Evolutionary conservation across 1,139 yeast genomes (phyloP), one percentile per base, ranked within the genome.

Genomic region (Yamadazyma aaseri): DNA sequence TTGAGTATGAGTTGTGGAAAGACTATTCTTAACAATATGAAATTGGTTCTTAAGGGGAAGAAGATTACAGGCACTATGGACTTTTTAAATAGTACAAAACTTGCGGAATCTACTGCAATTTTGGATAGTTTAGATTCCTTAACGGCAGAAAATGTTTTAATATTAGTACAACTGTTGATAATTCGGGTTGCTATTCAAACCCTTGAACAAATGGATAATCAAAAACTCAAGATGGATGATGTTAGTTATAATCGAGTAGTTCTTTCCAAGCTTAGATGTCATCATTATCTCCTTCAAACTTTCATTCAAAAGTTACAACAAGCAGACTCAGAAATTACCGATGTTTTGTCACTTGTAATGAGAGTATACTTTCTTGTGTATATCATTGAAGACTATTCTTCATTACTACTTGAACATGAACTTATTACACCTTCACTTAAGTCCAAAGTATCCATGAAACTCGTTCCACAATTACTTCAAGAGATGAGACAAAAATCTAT

Each of bases 191-290:
- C 60, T 33, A 35, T 53, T 40, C 53, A 51, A 41, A 60, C 65
- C 24, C 44, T 53, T 26, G 45, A 52, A 29, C 47, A 49, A 12
- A 58, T 58, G 39, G 55, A 57, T 42, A 51, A 51, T 29, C 53
- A 54, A 43, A 17, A 24, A 10, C 9, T 31, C 3, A 8, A 12
- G 4, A 45, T 51, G 33, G 73, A 68, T 44, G 56, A 61, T 27
- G 71, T 78, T 37, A 80, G 86, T 32, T 68, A 73, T 40, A 75
- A 73, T 40, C 65, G 79, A 49, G 73, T 80, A 16, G 49, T 61
- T 26, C 58, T 82, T 27, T 77, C 87, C 25, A 79, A 78, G 56
- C 58, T 86, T 38, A 58, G 56, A 42, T 63, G 65, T 38, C 65
- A 61, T 45, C 64, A 57, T 38, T 63, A 58, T 50, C 50, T 62